Base-by-base conservation (phyloP, 2,329 filamentous ascomycete genomes). In the Tothia fuscella region DNA sequence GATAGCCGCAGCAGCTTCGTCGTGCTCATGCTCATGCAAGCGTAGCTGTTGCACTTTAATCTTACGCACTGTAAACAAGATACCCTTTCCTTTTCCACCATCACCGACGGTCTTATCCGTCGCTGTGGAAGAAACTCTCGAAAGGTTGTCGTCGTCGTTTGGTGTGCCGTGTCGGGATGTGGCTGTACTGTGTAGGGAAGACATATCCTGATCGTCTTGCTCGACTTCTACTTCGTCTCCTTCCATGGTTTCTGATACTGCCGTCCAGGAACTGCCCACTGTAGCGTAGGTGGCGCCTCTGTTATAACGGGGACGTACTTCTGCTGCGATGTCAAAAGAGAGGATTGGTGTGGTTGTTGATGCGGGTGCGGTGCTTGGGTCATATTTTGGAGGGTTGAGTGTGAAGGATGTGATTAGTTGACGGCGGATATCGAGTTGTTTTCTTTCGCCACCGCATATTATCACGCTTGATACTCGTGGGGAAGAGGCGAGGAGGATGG, bases 381-480 rank as follows among this genome's bases (percentile, higher is more conserved):
- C 39, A 31, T 47, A 47, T 13, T 34, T 25, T 20, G 45, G 45
- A 20, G 43, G 43, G 17, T 17, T 17, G 7, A 38, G 20, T 17
- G 36, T 22, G 24, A 41, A 47, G 14, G 37, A 25, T 21, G 30
- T 17, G 20, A 47, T 44, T 5, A n/a, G 13, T 9, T 22, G 12
- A 6, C 26, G 21, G 12, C 32, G 19, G 5, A 24, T 12, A 45
- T 66, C 64, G 52, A 70, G 61, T 39, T 60, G 62, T 47, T 66
- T 52, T 31, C 66, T 62, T 38, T 56, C 54, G 34, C 64, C 65
- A 22, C 59, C 51, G 38, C 47, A 51, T 46, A 65, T 63, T 5
- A 69, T 53, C n/a, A 69, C 56, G 43, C 67, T 62, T 51, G 60
- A 66, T 1, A 66, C 62, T 25, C 67, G 58, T 2, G 62, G 58